Evolutionary conservation across 116 monocot genomes (phyloP).

Genomic region (Iris pallida): DNA sequence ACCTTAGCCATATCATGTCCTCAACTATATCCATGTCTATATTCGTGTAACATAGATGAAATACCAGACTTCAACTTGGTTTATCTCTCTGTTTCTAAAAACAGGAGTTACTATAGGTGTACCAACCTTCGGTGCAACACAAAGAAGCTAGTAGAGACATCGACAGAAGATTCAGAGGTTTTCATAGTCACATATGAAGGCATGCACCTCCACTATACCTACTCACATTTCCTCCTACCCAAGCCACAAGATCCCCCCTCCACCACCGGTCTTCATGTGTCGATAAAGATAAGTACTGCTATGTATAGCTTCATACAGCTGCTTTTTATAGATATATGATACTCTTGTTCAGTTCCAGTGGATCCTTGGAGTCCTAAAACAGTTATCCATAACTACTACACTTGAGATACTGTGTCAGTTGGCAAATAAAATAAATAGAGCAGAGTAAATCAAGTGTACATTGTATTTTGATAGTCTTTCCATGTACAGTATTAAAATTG

Average conservation of each 20-base stretch:
- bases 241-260: conserved; percentile 9
- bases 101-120: conserved; percentile 96
- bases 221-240: conserved; percentile 54
- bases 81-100: not conserved
- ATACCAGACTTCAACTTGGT: too few relatives aligned
- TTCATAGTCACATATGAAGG: conserved; percentile 82
- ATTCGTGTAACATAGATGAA: too few relatives aligned
- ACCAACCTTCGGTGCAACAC: conserved; percentile 89
- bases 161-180: conserved; percentile 59
- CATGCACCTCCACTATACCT: conserved; percentile 79
- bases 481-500: conserved; percentile 4
- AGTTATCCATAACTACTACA: too few relatives aligned
- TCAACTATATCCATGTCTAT: too few relatives aligned
- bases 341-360: not conserved
- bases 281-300: conserved; percentile 22
- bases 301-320: not conserved
- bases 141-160: conserved; percentile 84
- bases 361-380: too few relatives aligned
- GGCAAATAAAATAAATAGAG: not conserved
- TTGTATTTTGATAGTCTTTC: conserved; percentile 5
- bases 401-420: too few relatives aligned
- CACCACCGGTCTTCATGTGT: not conserved
- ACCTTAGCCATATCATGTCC: too few relatives aligned
- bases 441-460: not conserved
- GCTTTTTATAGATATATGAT: not conserved